Conservation (phyloP, 2,329 filamentous ascomycete species). For the Colletotrichum horii region DNA sequence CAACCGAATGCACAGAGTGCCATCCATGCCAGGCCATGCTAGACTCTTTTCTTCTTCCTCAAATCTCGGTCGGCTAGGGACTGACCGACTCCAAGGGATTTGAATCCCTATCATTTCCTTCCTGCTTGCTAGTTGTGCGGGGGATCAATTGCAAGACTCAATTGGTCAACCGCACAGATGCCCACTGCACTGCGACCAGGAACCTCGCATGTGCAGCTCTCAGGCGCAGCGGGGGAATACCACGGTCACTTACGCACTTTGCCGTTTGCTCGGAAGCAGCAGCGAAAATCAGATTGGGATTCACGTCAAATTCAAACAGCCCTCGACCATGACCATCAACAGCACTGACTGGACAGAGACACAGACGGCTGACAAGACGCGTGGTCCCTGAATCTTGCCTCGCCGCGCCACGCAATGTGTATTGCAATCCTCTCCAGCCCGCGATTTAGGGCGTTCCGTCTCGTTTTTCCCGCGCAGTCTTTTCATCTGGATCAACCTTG, state of each 20-base stretch:
- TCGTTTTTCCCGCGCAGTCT: not conserved
- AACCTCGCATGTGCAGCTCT: not conserved
- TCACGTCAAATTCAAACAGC: slow-evolving; percentile 1
- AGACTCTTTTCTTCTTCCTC: not conserved
- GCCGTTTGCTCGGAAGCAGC: not conserved
- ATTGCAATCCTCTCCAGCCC: not conserved
- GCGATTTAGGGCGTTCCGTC: not conserved
- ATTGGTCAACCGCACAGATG: slow-evolving; percentile 3
- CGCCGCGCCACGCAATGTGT: not conserved
- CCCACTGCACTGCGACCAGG: slow-evolving; percentile 1
- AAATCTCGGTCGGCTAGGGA: not conserved
- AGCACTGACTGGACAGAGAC: not conserved
- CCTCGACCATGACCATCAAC: not conserved
- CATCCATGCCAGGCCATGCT: not conserved
- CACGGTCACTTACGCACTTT: not conserved
- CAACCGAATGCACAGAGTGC: not conserved
- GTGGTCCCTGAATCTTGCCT: not conserved
- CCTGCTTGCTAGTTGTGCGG: not conserved
- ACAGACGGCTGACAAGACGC: not conserved
- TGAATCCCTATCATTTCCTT: not conserved
- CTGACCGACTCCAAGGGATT: not conserved
- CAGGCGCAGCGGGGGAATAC: slow-evolving; percentile 8
- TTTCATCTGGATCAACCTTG: slow-evolving; percentile 6
- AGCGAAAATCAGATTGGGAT: not conserved
- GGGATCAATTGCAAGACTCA: not conserved